phyloP scores from a whole-genome alignment of 2,329 filamentous ascomycete species.

The Rosellinia necatrix region DNA sequence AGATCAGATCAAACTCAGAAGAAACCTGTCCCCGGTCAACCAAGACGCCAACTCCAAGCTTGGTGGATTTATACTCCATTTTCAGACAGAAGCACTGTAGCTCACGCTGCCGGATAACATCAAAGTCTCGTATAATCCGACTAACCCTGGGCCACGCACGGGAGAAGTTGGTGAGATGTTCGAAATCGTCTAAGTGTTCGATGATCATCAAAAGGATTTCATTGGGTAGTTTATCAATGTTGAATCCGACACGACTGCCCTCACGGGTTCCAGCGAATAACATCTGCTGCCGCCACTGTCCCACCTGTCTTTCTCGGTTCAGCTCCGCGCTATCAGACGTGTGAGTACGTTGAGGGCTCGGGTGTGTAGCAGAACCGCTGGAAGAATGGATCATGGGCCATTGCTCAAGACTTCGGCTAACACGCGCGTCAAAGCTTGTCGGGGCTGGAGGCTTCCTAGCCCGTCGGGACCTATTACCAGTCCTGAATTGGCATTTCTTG shows the following conservation, averaged over 20 bases:
- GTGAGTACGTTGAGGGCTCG: background rate
- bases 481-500: slow-evolving; percentile 34
- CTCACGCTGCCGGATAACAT: slow-evolving; percentile 48
- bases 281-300: too few species aligned
- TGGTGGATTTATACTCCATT: slow-evolving; percentile 43
- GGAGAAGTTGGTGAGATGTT: slow-evolving; percentile 45
- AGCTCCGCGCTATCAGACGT: background rate
- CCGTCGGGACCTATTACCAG: background rate
- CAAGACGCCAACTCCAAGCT: slow-evolving; percentile 50
- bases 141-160: slow-evolving; percentile 45
- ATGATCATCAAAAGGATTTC: slow-evolving; percentile 47
- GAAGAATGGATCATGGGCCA: slow-evolving; percentile 16
- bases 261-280: too few species aligned
- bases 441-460: background rate
- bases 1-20: slow-evolving; percentile 57
- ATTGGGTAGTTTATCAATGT: slow-evolving; percentile 44
- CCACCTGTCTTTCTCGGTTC: too few species aligned
- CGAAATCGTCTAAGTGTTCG: slow-evolving; percentile 41
- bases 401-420: slow-evolving; percentile 9
- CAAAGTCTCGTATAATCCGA: slow-evolving; percentile 41
- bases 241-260: background rate
- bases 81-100: slow-evolving; percentile 54
- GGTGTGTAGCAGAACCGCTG: too few species aligned
- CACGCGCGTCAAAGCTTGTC: slow-evolving; percentile 19
- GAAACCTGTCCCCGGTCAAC: slow-evolving; percentile 39